These are phyloP conservation scores for Fusarium penzigii DNA, from an alignment of 2,329 filamentous ascomycete species.

Conservation along the genomic window DNA sequence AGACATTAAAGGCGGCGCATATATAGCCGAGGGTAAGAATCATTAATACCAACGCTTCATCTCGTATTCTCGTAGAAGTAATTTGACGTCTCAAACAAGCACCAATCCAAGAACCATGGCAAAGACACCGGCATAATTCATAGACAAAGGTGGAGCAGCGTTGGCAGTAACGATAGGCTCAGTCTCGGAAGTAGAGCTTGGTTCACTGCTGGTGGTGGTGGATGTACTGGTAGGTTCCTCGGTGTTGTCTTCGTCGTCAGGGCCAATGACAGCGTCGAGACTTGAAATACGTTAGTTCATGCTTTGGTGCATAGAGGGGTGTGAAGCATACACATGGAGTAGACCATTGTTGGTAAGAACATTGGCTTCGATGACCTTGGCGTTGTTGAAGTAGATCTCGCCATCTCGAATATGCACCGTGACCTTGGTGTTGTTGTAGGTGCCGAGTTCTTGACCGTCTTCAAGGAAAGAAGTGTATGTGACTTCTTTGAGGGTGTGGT, in stretches of 20 bases:
- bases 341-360: conserved; percentile 24
- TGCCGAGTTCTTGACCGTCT: conserved; percentile 17
- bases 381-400: conserved; percentile 26
- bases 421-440: conserved; percentile 17
- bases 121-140: no score
- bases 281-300: not conserved
- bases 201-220: not conserved
- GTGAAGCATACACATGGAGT: conserved; percentile 18
- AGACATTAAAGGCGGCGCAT: no score
- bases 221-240: conserved; percentile 1
- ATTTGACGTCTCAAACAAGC: no score
- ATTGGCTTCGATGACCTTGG: conserved; percentile 23
- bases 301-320: not conserved
- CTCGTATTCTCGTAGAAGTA: no score
- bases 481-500: conserved; percentile 19
- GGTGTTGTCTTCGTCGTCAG: not conserved
- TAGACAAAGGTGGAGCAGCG: no score
- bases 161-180: no score
- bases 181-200: no score
- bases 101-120: no score
- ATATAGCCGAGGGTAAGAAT: no score
- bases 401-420: conserved; percentile 11
- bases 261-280: conserved; percentile 5
- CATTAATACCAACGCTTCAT: no score
- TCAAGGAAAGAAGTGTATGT: conserved; percentile 18